These are phyloP conservation scores for Symbiodinium pilosum DNA, from an alignment of 73 alveolate genomes.

Conservation along the genomic window DNA sequence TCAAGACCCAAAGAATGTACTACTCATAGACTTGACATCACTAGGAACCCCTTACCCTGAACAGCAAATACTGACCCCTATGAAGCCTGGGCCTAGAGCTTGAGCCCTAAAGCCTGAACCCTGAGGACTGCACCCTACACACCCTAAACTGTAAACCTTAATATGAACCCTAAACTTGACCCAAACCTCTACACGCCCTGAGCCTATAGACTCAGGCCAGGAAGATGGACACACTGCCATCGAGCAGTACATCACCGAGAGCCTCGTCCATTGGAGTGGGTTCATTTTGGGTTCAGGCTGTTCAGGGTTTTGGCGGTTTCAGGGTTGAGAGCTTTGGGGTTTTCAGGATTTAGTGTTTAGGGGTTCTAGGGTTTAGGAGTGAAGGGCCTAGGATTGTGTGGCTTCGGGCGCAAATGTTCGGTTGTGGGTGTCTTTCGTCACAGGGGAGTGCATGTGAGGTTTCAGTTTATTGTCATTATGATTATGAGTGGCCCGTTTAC, in stretches of 20 bases:
- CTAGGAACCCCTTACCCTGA: no score
- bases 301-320: background rate
- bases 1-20: no score
- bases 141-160: background rate
- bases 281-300: background rate
- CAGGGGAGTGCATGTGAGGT: no score
- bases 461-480: no score
- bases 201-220: background rate
- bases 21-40: no score
- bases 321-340: background rate
- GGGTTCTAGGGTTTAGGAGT: background rate
- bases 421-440: no score
- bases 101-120: no score
- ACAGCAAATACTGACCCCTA: no score
- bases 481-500: no score
- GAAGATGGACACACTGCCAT: constrained; percentile 95
- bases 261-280: background rate
- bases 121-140: no score
- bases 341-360: background rate
- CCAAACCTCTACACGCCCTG: background rate
- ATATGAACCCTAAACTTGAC: background rate
- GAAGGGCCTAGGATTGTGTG: background rate
- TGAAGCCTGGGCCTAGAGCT: no score
- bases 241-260: constrained; percentile 94
- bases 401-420: background rate